Percentiles rank a stretch among this genome's conserved stretches.
These are phyloP conservation scores for Phytophthora pinifolia DNA, from an alignment of 352 stramenopile species.

Conservation along the genomic window DNA sequence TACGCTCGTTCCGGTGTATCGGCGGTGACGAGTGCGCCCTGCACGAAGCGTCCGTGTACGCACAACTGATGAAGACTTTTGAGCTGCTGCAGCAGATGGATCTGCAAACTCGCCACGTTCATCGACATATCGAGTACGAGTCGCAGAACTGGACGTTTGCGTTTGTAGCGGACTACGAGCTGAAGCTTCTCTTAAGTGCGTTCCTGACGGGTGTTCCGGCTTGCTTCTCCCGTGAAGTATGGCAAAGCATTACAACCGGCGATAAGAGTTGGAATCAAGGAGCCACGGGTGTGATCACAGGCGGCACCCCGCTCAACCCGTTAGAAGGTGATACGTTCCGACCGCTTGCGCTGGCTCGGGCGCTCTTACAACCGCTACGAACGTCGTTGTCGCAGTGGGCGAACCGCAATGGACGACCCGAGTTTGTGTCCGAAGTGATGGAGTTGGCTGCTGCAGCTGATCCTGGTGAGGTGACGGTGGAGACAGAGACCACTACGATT, in stretches of 20 bases:
- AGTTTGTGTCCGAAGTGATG: constrained; percentile 17
- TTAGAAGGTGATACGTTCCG: constrained; percentile 31
- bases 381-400: constrained; percentile 32
- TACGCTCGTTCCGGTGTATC: constrained; percentile 56
- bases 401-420: constrained; percentile 38
- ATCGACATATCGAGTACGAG: constrained; percentile 81
- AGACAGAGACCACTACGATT: constrained; percentile 3
- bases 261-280: constrained; percentile 28
- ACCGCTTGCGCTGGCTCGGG: constrained; percentile 38
- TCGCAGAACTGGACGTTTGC: constrained; percentile 83
- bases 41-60: constrained; percentile 46
- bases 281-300: constrained; percentile 21
- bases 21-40: constrained; percentile 29
- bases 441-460: constrained; percentile 12
- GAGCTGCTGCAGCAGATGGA: constrained; percentile 81
- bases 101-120: constrained; percentile 64
- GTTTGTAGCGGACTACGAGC: constrained; percentile 83
- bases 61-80: constrained; percentile 59
- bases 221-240: constrained; percentile 48
- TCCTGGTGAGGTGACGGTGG: constrained; percentile 18
- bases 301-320: constrained; percentile 28
- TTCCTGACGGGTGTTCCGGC: constrained; percentile 62
- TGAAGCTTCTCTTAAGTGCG: constrained; percentile 71
- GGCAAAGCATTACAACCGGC: constrained; percentile 20
- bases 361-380: constrained; percentile 49